Conservation (phyloP, 306 rosid genomes). For the Elaeagnus macrophylla region DNA sequence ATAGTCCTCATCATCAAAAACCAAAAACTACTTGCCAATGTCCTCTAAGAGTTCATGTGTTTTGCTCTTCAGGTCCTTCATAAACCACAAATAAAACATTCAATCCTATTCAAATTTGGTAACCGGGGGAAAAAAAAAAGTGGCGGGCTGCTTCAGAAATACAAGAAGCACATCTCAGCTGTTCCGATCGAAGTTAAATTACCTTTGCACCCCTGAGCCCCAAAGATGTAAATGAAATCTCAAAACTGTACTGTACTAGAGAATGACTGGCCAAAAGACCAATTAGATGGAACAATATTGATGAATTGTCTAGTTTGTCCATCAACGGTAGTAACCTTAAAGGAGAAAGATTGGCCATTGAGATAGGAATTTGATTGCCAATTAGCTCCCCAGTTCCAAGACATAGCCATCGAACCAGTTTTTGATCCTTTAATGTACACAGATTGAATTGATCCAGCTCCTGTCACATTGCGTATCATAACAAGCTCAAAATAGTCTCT, state of each 20-base stretch:
- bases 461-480: slow-evolving; percentile 62
- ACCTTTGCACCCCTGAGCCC: too few relatives aligned
- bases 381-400: slow-evolving; percentile 82
- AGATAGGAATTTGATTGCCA: slow-evolving; percentile 86
- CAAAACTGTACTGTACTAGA: slow-evolving; percentile 42
- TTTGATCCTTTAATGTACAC: slow-evolving; percentile 58
- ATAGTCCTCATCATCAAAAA: too few relatives aligned
- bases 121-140: slow-evolving; percentile 14
- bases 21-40: too few relatives aligned
- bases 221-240: background rate
- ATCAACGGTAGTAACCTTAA: slow-evolving; percentile 54
- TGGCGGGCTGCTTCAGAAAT: slow-evolving; percentile 77
- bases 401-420: slow-evolving; percentile 58
- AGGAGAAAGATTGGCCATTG: slow-evolving; percentile 69
- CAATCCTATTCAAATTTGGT: too few relatives aligned
- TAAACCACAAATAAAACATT: too few relatives aligned
- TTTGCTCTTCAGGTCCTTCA: too few relatives aligned
- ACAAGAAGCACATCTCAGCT: slow-evolving; percentile 82
- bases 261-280: slow-evolving; percentile 66
- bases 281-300: slow-evolving; percentile 43
- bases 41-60: too few relatives aligned
- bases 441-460: slow-evolving; percentile 62
- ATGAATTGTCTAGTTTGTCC: slow-evolving; percentile 40
- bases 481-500: slow-evolving; percentile 88
- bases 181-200: slow-evolving; percentile 17